A percentile compares a stretch with the other conserved stretches of the same genome.
Evolutionary conservation across 2,329 filamentous ascomycete species (phyloP).

Genomic region (Colletotrichum horii): DNA sequence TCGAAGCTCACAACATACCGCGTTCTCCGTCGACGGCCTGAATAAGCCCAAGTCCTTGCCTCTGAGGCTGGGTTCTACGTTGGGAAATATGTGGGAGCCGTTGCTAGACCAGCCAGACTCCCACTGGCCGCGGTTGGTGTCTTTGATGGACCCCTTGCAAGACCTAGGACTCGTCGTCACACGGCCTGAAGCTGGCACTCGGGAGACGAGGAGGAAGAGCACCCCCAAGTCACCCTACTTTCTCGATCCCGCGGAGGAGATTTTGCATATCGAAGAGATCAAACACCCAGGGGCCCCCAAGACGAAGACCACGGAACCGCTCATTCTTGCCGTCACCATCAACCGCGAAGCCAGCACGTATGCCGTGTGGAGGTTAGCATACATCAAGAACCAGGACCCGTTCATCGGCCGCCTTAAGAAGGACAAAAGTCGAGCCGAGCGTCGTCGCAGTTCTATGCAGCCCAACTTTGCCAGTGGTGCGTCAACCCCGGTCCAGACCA

Average conservation of each 20-base stretch:
- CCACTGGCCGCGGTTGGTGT: constrained; percentile 78
- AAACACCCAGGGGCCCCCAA: constrained; percentile 53
- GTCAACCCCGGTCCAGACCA: constrained; percentile 76
- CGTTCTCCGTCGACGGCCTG: constrained; percentile 62
- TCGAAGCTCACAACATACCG: constrained; percentile 52
- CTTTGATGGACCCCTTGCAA: constrained; percentile 82
- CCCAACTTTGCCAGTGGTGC: constrained; percentile 74
- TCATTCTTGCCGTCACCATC: constrained; percentile 80
- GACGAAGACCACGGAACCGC: constrained; percentile 46
- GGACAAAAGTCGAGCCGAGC: constrained; percentile 49
- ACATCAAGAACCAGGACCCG: constrained; percentile 71
- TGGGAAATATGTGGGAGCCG: constrained; percentile 64
- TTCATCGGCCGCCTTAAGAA: constrained; percentile 53
- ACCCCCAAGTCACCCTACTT: constrained; percentile 53
- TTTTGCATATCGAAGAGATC: constrained; percentile 79
- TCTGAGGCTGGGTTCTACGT: constrained; percentile 55
- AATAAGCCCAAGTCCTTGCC: constrained; percentile 61
- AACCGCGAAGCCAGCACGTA: constrained; percentile 80
- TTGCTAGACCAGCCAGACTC: constrained; percentile 58
- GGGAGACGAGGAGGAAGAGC: constrained; percentile 42
- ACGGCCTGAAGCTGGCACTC: constrained; percentile 47
- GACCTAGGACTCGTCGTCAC: constrained; percentile 85
- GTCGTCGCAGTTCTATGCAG: constrained; percentile 70
- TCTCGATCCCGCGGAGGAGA: constrained; percentile 79
- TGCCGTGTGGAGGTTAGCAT: constrained; percentile 84